Evolutionary conservation across 2,329 filamentous ascomycete species (phyloP), one percentile per base, ranked within the genome.

Genomic region (Fusarium xylarioides): DNA sequence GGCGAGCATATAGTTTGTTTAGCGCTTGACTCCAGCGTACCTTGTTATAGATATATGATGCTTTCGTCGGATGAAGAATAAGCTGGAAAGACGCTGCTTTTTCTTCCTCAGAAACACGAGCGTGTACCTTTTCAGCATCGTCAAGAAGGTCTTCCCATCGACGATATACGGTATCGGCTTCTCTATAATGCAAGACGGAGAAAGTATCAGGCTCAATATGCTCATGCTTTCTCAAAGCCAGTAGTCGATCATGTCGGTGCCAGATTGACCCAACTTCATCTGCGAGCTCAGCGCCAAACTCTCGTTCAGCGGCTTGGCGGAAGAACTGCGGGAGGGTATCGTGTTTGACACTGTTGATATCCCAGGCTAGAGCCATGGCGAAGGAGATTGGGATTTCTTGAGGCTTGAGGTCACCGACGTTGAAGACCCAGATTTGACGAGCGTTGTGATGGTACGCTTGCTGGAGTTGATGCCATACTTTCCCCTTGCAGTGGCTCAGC

Each of bases 351-450:
- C 79, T 79, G 11, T 84, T 79, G 23, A 89, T 84, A 60, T 91
- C 84, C 80, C 89, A 91, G 0, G 89, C 89, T 40, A 91, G 81
- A 21, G 86, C 85, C 74, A 90, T 83, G 70, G 86, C 88, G 74
- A 89, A 88, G 32, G 84, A 85, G 63, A 89, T 86, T 1, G 87
- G 86, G 0, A 88, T 79, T 76, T 90, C 88, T 26, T 88, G 81
- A 1, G 88, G 87, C 74, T 91, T 91, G 49, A 91, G 81, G 69
- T 91, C 89, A 16, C 89, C 89, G 3, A 91, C 87, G 46, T 91
- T 91, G 67, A 91, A 88, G 26, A 91, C 83, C 89, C 89, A 91
- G 32, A 91, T 88, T 21, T 86, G 82, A 35, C 85, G 82, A 4
- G 88, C 89, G 4, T 78, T 77, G 26, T 77, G 73, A 2, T 75